Percentiles rank a stretch among this genome's conserved stretches.
Evolutionary conservation across 306 rosid genomes (phyloP).

Genomic region (Prunus campanulata): DNA sequence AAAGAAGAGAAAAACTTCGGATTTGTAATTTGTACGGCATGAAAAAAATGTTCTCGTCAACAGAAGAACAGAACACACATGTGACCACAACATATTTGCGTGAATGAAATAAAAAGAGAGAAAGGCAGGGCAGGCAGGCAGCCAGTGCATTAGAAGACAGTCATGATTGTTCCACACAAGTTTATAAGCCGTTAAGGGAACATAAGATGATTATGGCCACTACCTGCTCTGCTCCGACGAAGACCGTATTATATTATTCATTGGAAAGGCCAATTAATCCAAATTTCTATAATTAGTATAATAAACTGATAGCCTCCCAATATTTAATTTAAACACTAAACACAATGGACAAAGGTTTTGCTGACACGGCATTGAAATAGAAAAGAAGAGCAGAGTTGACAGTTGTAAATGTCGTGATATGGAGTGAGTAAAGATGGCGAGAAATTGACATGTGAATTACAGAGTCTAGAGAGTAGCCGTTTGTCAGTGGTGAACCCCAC

Average conservation of each 20-base stretch:
- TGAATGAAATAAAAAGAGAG: background rate
- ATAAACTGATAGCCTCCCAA: conserved; percentile 7
- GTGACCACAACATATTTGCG: background rate
- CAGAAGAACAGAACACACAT: no score
- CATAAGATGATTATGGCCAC: conserved; percentile 31
- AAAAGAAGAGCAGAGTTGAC: background rate
- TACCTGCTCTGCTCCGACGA: conserved; percentile 5
- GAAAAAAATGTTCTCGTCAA: no score
- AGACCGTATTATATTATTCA: background rate
- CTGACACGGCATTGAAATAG: background rate
- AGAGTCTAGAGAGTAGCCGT: conserved; percentile 31
- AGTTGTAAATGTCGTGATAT: conserved; percentile 12
- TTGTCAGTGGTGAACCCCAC: conserved; percentile 35
- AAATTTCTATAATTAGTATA: background rate
- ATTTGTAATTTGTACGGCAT: no score
- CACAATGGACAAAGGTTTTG: background rate
- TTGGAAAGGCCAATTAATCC: background rate
- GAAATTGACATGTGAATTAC: conserved; percentile 25
- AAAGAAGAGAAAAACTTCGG: no score
- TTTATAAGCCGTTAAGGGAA: conserved; percentile 39
- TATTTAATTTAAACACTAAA: background rate
- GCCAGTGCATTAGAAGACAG: conserved; percentile 8
- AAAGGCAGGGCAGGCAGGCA: background rate
- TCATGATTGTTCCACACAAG: conserved; percentile 28
- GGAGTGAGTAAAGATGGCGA: background rate